Base-by-base conservation (phyloP, 495 filamentous ascomycete genomes). In the Aspergillus kassunensis region DNA sequence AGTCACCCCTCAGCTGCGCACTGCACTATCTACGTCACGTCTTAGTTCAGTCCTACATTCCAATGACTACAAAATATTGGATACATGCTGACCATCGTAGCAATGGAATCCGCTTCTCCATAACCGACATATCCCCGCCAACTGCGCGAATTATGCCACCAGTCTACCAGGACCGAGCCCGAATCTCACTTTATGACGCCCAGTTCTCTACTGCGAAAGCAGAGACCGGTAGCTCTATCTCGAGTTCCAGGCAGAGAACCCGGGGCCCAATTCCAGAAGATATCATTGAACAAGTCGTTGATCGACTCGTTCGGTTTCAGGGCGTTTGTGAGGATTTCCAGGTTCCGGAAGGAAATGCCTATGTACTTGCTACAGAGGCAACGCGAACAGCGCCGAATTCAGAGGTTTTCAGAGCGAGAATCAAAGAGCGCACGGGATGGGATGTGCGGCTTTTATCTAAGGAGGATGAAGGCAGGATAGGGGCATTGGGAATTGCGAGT, bases 71-170 rank as follows among this genome's bases (percentile, higher is more conserved):
- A 6, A 21, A 23, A 6, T 24, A 8, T 10, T 4, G 19, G 11
- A 44, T 18, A 10, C 5, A 19, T 13, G 0, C 43, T 39, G 11
- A 16, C 12, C 18, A 30, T 34, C 16, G 16, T 23, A 95, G 90
- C 74, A 96, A 96, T 77, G 90, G 90, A 53, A 91, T 96, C 58
- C 89, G 90, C 36, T 93, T 95, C 75, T 91, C 87, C 13, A 89
- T 96, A 50, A 86, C 89, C 15, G 80, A 88, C 52, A 75, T 92
- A 29, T 78, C 83, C 1, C 85, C 85, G 6, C 80, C 84, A 3
- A 80, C 71, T 6, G 70, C 83, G 11, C 82, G 90, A 12, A 77
- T 89, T 29, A 77, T 95, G 48, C 85, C 77, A 29, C 90, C 83
- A 34, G 36, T 95, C 50, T 93, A 87, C 66, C 81, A 82, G 56